Evolutionary conservation across 1,284 basidiomycete genomes (phyloP).

Genomic region (Lentinula novae-zelandiae): DNA sequence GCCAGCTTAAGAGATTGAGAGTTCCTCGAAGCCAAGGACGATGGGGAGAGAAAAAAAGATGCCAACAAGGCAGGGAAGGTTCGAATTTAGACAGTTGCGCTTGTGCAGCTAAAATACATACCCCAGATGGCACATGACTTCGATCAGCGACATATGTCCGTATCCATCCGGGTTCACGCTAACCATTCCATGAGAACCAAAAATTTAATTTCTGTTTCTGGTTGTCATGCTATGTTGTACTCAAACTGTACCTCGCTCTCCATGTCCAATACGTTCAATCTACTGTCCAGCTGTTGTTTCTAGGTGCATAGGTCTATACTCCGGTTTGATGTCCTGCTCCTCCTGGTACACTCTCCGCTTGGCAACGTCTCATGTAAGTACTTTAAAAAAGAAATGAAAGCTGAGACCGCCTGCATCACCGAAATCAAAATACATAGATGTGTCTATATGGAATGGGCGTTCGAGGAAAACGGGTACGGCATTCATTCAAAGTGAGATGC

Average conservation of each 20-base stretch:
- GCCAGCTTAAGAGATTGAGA: conserved; percentile 16
- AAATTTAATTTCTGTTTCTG: neutral
- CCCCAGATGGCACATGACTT: conserved; percentile 5
- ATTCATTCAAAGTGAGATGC: neutral
- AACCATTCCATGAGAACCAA: neutral
- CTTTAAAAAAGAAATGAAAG: neutral
- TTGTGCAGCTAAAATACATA: conserved; percentile 2
- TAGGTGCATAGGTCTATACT: conserved; percentile 9
- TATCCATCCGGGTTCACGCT: neutral
- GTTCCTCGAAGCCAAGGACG: conserved; percentile 5
- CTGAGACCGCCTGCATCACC: neutral
- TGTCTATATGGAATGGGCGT: neutral
- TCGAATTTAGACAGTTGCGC: neutral
- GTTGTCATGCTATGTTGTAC: neutral
- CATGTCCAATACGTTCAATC: neutral
- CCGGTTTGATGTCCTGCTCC: conserved; percentile 6
- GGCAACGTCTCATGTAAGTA: neutral
- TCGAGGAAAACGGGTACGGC: neutral
- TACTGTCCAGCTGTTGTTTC: neutral
- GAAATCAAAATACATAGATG: neutral
- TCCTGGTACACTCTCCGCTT: neutral
- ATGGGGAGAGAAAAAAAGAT: neutral
- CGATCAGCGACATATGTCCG: neutral
- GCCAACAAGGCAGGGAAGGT: neutral
- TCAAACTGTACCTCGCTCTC: neutral